phyloP scores from a whole-genome alignment of 2,329 filamentous ascomycete genomes.

The Fusarium bactridioides region DNA sequence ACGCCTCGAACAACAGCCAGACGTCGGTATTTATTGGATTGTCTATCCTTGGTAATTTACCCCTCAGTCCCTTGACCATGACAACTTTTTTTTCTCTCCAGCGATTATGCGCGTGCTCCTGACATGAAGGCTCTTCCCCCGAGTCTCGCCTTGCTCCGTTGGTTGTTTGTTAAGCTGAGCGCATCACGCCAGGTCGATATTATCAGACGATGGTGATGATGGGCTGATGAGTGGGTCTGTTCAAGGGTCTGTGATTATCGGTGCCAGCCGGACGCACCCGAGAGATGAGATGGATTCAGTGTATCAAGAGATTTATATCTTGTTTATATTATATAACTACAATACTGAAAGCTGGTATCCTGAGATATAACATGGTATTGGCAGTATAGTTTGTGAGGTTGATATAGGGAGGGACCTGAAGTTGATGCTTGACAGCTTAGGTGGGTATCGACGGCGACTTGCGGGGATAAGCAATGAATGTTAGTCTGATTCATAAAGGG shows the following conservation, averaged over 20 bases:
- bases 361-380: background rate
- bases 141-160: constrained; percentile 43
- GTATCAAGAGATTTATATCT: background rate
- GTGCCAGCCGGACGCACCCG: constrained; percentile 39
- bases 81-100: constrained; percentile 2
- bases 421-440: constrained; percentile 5
- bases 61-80: constrained; percentile 23
- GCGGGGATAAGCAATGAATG: constrained; percentile 13
- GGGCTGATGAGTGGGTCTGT: constrained; percentile 41
- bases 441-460: constrained; percentile 15
- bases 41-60: constrained; percentile 7
- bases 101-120: constrained; percentile 20
- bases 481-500: background rate
- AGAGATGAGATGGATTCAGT: background rate
- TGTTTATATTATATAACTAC: too few relatives aligned
- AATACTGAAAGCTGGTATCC: background rate
- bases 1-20: background rate
- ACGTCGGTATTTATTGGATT: constrained; percentile 38
- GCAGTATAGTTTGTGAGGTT: background rate
- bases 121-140: constrained; percentile 23
- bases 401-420: background rate
- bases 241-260: constrained; percentile 35
- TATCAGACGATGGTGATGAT: constrained; percentile 40
- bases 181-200: constrained; percentile 42
- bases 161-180: constrained; percentile 33